Evolutionary conservation across 164 flowering plant genomes (phyloP), one percentile per base, ranked within the genome.

Genomic region (Berberis thunbergii): DNA sequence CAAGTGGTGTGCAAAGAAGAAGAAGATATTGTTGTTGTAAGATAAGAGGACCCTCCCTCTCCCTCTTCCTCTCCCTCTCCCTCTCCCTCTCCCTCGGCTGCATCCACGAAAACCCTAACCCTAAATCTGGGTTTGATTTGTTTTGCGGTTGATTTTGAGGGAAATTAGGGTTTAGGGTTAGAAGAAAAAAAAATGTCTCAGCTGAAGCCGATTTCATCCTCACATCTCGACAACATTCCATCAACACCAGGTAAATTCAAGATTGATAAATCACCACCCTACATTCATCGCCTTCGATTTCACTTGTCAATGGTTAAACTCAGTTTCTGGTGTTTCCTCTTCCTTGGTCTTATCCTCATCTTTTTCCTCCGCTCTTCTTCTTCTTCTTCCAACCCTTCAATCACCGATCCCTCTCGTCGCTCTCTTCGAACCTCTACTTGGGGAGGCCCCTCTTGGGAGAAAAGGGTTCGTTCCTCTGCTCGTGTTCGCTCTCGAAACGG

Each of bases 231-330:
- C 66, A 67, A 77, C 75, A 76, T 73, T 45, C 96, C 98, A 1
- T 87, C 96, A 1, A 88, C 96, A 0, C 96, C 98, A 2, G 98
- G 98, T 0, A 93, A 93, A 65, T 86, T 90, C 86, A 93, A 91
- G 87, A 83, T 87, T 81, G 98, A 92, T 5, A 92, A 87, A 57
- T 87, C 96, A 0, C 62, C 96, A 0, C 62, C 82, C 0, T 81
- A 85, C 75, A 50, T 67, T 41, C 68, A 75, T 67, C 68, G 85
- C 11, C 58, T 80, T 54, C 75, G 91, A 40, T 83, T 76, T 69
- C 88, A 86, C 45, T 80, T 84, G 6, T 78, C 84, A 3, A 61
- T 86, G 2, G 74, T 81, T 12, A 89, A 87, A 76, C 75, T 92
- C 71, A 70, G 85, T 2, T 81, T 91, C 62, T 88, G 87, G 86